Base-by-base conservation (phyloP, 2,329 filamentous ascomycete genomes). In the Fonsecaea nubica region DNA sequence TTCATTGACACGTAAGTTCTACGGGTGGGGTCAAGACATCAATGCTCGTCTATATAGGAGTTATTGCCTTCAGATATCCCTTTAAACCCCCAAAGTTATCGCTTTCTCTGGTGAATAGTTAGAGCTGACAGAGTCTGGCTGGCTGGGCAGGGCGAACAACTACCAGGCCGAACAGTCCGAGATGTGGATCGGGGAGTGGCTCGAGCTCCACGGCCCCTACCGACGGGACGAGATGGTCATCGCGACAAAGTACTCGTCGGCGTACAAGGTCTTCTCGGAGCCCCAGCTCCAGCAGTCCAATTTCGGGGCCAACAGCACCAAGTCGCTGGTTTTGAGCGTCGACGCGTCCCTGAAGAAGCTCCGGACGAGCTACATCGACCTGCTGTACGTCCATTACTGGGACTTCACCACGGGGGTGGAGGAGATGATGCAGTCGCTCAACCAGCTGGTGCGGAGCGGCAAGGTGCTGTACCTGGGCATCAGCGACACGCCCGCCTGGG, bases 391-490 rank as follows among this genome's bases (percentile, higher is more conserved):
- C 1, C 77, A 79, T 54, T 76, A 62, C 54, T 91, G 88, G 87
- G 89, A 91, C 75, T 89, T 84, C 73, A 86, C 83, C n/a, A 87
- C 86, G 30, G 84, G 83, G 0, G 86, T 91, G 56, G 81, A 85
- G 0, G 89, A 92, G 73, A 60, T 92, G 54, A 92, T 92, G 89
- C 87, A 90, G 65, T 83, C 83, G 0, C 81, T 91, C 52, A 89
- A 91, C 74, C 78, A 82, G 21, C 79, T 90, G 10, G 87, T 91
- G 0, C 65, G 75, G 0, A 74, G 81, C 5, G 87, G 89, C 18
- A 90, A 90, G 71, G 87, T 91, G 0, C 78, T 89, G 15, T 90
- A 91, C 70, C 80, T 92, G 0, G 89, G 90, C 2, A 82, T 90
- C 75, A 87, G 84, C 50, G 89, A 92, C 71, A 87, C 87, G 0